Base-by-base conservation (phyloP, 352 stramenopile genomes). In the Globisporangium spinosum region DNA sequence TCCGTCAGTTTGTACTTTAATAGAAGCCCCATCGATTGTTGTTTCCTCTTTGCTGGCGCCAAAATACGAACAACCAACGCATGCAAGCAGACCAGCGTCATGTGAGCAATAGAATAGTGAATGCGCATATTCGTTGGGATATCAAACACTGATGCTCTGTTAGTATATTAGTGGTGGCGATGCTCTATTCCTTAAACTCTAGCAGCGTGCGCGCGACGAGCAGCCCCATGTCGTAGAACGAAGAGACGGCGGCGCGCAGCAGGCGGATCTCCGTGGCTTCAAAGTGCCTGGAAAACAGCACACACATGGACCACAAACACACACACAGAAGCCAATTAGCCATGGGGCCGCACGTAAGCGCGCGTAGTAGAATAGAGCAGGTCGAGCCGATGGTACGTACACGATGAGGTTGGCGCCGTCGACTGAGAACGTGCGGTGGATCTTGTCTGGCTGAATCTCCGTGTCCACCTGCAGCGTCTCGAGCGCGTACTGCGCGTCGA, bases 151-250 rank as follows among this genome's bases (percentile, higher is more conserved):
- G 15, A 0, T 6, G 40, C 3, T 10, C 9, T 49, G 15, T n/a
- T 49, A 49, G 4, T 49, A 49, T 49, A 22, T 23, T 20, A 15
- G 17, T 23, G 43, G 43, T 51, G 17, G 6, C 17, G 43, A n/a
- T 9, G 17, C 8, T 77, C 74, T 79, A 89, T 80, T 92, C 82
- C 65, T 94, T 93, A 66, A 96, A 96, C 71, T 96, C 88, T 49
- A 96, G 77, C 60, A 94, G 76, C 61, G 85, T 93, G 25, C 86
- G 83, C 23, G 84, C 71, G 17, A 88, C 74, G 56, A 96, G 73
- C 45, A 93, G 70, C 29, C 79, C 77, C 86, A 96, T 96, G 60
- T 96, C 88, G 68, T 94, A 96, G 68, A 93, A 96, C 9, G 88
- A 96, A 29, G 86, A 91, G 51, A 94, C 88, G 4, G 88, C 88